Evolutionary conservation across 2,329 filamentous ascomycete genomes (phyloP).

Genomic region (Purpureocillium lavendulum): DNA sequence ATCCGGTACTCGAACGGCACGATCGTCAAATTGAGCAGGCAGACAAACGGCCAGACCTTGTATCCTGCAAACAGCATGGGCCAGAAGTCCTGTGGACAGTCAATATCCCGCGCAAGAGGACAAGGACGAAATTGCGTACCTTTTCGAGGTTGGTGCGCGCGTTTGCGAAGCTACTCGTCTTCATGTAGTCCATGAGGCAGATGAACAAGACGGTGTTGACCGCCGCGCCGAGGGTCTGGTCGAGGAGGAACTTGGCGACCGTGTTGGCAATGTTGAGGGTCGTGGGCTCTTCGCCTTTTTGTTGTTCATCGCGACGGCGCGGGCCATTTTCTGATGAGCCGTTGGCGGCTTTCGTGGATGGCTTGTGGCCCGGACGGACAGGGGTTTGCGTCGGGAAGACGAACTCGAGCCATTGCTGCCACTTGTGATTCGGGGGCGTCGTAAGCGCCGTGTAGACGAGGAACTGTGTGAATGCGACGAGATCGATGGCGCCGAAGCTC

Average conservation of each 20-base stretch:
- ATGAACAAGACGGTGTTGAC: slow-evolving; percentile 6
- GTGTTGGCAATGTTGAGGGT: slow-evolving; percentile 4
- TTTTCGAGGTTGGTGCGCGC: not conserved
- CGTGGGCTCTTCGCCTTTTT: not conserved
- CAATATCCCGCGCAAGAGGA: too few species aligned
- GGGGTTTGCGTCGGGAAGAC: slow-evolving; percentile 3
- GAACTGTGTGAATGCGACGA: slow-evolving; percentile 3
- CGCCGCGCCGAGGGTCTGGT: slow-evolving; percentile 2
- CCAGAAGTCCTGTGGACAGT: slow-evolving; percentile 1
- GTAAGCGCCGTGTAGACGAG: slow-evolving; percentile 6
- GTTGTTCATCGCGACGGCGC: too few species aligned
- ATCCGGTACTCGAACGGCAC: slow-evolving; percentile 4
- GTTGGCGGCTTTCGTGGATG: too few species aligned
- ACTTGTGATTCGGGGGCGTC: slow-evolving; percentile 5
- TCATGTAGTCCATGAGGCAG: slow-evolving; percentile 6
- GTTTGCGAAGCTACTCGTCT: not conserved
- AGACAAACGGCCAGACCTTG: slow-evolving; percentile 4
- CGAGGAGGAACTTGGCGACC: slow-evolving; percentile 4
- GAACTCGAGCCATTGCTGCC: slow-evolving; percentile 5
- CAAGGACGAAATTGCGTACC: not conserved
- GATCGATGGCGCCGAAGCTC: slow-evolving; percentile 3
- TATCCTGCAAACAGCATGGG: slow-evolving; percentile 5
- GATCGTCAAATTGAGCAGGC: slow-evolving; percentile 3
- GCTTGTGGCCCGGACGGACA: not conserved
- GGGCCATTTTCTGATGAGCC: too few species aligned